Percentiles rank a stretch among this genome's conserved stretches.
Conservation (phyloP, 176 grass and related monocot genomes). For the Phoenix dactylifera region DNA sequence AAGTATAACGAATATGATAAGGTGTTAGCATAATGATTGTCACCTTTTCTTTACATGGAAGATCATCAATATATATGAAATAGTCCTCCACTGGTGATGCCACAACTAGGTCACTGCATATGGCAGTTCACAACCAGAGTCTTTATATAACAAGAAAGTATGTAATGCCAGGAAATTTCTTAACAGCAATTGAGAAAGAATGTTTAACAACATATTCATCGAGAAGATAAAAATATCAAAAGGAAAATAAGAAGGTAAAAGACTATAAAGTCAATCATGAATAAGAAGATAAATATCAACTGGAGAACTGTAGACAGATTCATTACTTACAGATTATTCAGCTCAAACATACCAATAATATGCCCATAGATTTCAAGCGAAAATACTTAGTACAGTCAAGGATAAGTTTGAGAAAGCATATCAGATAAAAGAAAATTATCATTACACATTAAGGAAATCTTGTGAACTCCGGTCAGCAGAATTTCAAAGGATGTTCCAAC, state of each 20-base stretch:
- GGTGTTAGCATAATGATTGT: constrained; percentile 2
- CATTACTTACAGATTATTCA: constrained; percentile 98
- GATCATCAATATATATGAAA: constrained; percentile 87
- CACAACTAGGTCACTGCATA: constrained; percentile 82
- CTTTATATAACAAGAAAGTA: too few species aligned
- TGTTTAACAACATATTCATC: too few species aligned
- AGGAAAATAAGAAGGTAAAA: constrained; percentile 8
- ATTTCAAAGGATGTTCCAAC: background rate
- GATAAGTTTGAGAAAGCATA: constrained; percentile 3
- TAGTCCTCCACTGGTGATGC: constrained; percentile 92
- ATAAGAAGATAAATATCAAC: constrained; percentile 5
- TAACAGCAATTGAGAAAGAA: too few species aligned
- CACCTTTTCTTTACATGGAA: constrained; percentile 81
- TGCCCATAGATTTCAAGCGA: constrained; percentile 86
- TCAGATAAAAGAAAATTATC: too few species aligned
- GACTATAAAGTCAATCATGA: constrained; percentile 1
- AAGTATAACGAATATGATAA: background rate
- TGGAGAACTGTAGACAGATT: background rate
- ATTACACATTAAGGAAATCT: too few species aligned
- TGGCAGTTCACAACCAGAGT: background rate
- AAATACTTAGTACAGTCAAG: constrained; percentile 80
- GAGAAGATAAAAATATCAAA: background rate
- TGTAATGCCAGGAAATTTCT: too few species aligned
- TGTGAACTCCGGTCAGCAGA: too few species aligned
- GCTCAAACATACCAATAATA: constrained; percentile 99